phyloP scores from a whole-genome alignment of 768 basidiomycete species.

The Collybia sp. region DNA sequence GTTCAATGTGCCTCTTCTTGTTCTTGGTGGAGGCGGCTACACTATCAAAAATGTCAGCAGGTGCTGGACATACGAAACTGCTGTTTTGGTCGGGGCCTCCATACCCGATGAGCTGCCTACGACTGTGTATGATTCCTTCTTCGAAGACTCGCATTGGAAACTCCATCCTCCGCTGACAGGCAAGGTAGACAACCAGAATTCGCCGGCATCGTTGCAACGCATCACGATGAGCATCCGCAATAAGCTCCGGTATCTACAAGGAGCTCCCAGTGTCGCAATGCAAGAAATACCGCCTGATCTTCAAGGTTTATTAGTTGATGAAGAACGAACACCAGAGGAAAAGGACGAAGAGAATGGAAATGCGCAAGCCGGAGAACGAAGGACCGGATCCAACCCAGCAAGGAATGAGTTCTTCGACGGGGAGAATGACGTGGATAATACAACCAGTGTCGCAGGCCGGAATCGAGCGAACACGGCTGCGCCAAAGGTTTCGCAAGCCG shows the following conservation, averaged over 20 bases:
- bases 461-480: slow-evolving; percentile 16
- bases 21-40: slow-evolving; percentile 95
- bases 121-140: slow-evolving; percentile 91
- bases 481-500: slow-evolving; percentile 25
- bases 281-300: slow-evolving; percentile 95
- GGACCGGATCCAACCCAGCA: slow-evolving; percentile 46
- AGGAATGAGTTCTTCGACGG: slow-evolving; percentile 74
- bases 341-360: slow-evolving; percentile 54
- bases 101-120: slow-evolving; percentile 85
- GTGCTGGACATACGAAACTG: slow-evolving; percentile 99
- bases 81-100: slow-evolving; percentile 78
- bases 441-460: slow-evolving; percentile 12
- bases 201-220: slow-evolving; percentile 73
- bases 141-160: slow-evolving; percentile 86
- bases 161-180: slow-evolving; percentile 91
- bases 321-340: slow-evolving; percentile 18
- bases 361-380: slow-evolving; percentile 49
- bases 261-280: slow-evolving; percentile 96
- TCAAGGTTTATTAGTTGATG: slow-evolving; percentile 65
- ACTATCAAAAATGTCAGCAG: slow-evolving; percentile 95
- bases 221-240: slow-evolving; percentile 84
- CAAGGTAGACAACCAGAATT: slow-evolving; percentile 92
- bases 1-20: slow-evolving; percentile 85
- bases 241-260: slow-evolving; percentile 88
- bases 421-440: slow-evolving; percentile 63